phyloP scores from a whole-genome alignment of 768 basidiomycete species.

The Collybia sp. region DNA sequence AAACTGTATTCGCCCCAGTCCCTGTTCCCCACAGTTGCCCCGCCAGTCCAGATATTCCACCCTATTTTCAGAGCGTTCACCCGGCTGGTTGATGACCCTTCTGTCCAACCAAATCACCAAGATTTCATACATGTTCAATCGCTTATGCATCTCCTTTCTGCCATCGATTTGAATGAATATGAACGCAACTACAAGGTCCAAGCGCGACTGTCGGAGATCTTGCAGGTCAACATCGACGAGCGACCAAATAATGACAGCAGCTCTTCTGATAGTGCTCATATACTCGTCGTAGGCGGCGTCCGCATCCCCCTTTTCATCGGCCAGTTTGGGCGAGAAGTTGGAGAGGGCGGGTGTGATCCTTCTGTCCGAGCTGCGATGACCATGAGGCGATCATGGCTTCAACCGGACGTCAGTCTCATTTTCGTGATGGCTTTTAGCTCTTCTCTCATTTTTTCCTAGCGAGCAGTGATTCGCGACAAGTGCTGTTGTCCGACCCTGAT shows the following conservation, averaged over 20 bases:
- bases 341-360: slow-evolving; percentile 23
- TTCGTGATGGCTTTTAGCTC: background rate
- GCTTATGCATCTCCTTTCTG: too few species aligned
- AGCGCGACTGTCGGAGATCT: background rate
- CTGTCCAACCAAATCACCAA: too few species aligned
- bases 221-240: too few species aligned
- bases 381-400: slow-evolving; percentile 10
- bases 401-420: slow-evolving; percentile 5
- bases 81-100: background rate
- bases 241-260: background rate
- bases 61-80: background rate
- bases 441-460: background rate
- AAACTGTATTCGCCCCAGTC: too few species aligned
- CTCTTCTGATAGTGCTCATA: slow-evolving; percentile 1
- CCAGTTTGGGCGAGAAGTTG: slow-evolving; percentile 17
- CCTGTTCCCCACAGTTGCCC: background rate
- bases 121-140: too few species aligned
- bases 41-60: background rate
- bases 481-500: slow-evolving; percentile 9
- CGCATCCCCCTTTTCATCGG: slow-evolving; percentile 12
- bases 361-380: slow-evolving; percentile 22
- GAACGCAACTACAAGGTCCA: too few species aligned
- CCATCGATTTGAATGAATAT: too few species aligned
- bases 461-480: background rate
- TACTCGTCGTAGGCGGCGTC: background rate